Conservation (phyloP, 2,329 filamentous ascomycete species). For the Neonectria sp. region DNA sequence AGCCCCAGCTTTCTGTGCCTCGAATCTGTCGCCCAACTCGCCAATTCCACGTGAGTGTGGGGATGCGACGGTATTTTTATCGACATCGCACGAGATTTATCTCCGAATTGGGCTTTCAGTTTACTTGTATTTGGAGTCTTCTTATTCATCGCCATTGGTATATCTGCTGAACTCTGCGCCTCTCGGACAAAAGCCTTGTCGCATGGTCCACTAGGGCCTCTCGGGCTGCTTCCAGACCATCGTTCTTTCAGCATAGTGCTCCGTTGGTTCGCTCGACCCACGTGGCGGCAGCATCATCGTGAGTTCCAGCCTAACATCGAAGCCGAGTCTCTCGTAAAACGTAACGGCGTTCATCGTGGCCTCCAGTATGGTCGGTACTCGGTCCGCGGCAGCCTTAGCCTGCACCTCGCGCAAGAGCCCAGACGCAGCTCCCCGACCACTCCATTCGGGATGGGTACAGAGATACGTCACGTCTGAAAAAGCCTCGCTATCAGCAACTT, state of each 20-base stretch:
- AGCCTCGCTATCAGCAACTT: slow-evolving; percentile 30
- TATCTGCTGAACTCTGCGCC: slow-evolving; percentile 6
- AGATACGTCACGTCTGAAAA: slow-evolving; percentile 57
- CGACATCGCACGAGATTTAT: slow-evolving; percentile 30
- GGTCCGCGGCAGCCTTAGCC: slow-evolving; percentile 50
- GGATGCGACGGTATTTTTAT: slow-evolving; percentile 30
- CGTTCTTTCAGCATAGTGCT: slow-evolving; percentile 52
- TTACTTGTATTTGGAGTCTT: slow-evolving; percentile 16
- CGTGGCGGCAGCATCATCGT: slow-evolving; percentile 54
- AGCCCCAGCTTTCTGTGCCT: slow-evolving; percentile 28
- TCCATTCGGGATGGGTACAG: slow-evolving; percentile 55
- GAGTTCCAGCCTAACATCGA: slow-evolving; percentile 50
- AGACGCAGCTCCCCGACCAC: slow-evolving; percentile 55
- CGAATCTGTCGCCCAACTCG: slow-evolving; percentile 26
- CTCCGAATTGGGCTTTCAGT: slow-evolving; percentile 16
- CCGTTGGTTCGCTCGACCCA: slow-evolving; percentile 48
- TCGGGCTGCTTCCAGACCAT: slow-evolving; percentile 50
- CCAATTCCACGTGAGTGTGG: slow-evolving; percentile 46
- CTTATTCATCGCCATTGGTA: slow-evolving; percentile 24
- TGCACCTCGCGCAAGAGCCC: slow-evolving; percentile 53
- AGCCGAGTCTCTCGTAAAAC: slow-evolving; percentile 57
- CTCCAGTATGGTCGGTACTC: slow-evolving; percentile 55
- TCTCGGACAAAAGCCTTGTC: slow-evolving; percentile 9
- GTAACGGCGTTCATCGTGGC: slow-evolving; percentile 56
- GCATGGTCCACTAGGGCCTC: slow-evolving; percentile 20